These are phyloP conservation scores for Hymenoscyphus scutula DNA, from an alignment of 2,329 filamentous ascomycete genomes.

Conservation along the genomic window DNA sequence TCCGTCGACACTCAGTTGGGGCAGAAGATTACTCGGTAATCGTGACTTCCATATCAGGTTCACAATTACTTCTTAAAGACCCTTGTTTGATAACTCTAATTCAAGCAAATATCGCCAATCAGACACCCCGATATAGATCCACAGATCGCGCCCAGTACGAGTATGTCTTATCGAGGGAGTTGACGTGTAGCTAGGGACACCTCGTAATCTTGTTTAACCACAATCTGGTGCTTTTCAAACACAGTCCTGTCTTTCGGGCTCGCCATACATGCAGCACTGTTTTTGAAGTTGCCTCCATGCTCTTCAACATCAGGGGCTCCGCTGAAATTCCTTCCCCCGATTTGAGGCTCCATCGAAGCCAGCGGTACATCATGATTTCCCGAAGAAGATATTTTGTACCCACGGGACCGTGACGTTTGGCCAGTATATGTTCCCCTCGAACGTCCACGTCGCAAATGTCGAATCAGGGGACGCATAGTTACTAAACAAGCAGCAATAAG, in stretches of 20 bases:
- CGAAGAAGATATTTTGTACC: not conserved
- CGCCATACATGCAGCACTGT: not conserved
- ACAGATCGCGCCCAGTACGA: not conserved
- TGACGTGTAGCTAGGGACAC: not conserved
- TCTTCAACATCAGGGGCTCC: not conserved
- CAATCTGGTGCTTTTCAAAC: not conserved
- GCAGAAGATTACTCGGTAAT: too few species aligned
- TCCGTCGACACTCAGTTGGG: too few species aligned
- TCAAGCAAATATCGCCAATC: not conserved
- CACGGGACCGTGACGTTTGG: not conserved
- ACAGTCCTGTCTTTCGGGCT: not conserved
- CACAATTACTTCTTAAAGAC: too few species aligned
- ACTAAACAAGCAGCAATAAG: constrained; percentile 4
- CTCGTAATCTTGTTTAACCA: constrained; percentile 2
- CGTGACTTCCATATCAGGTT: too few species aligned
- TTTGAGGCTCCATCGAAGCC: not conserved
- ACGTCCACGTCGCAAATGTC: not conserved
- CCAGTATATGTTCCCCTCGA: not conserved
- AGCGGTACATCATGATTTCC: not conserved
- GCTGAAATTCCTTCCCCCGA: not conserved
- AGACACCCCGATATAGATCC: too few species aligned
- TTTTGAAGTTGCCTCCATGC: not conserved
- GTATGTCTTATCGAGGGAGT: not conserved
- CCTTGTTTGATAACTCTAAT: not conserved
- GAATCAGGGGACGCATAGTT: not conserved